Conservation (phyloP, 2,329 filamentous ascomycete species). For the Penicillium sp. region DNA sequence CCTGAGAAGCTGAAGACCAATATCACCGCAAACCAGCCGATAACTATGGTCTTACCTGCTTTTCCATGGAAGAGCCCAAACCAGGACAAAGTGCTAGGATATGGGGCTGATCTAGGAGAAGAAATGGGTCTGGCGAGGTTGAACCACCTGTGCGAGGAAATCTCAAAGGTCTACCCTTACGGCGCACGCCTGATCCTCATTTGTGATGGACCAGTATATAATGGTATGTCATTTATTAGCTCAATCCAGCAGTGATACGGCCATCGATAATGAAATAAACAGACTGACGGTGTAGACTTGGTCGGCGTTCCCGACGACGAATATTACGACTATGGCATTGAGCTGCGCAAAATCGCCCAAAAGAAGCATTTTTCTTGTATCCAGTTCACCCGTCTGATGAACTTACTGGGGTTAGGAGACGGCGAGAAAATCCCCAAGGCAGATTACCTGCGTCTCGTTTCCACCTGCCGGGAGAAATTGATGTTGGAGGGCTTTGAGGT, state of each 20-base stretch:
- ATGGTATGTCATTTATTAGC: background rate
- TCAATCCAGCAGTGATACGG: background rate
- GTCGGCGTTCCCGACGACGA: conserved; percentile 7
- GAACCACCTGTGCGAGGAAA: conserved; percentile 11
- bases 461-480: conserved; percentile 6
- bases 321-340: conserved; percentile 11
- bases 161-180: conserved; percentile 11
- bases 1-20: conserved; percentile 5
- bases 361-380: conserved; percentile 8
- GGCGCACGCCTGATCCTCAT: conserved; percentile 9
- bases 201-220: conserved; percentile 10
- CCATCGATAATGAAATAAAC: background rate
- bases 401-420: conserved; percentile 1
- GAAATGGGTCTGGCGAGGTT: conserved; percentile 8
- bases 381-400: conserved; percentile 2
- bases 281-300: conserved; percentile 7
- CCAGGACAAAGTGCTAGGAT: conserved; percentile 5
- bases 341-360: conserved; percentile 6
- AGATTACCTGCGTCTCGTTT: conserved; percentile 7
- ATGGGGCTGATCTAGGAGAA: conserved; percentile 7
- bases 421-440: conserved; percentile 5
- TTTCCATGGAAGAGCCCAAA: conserved; percentile 13
- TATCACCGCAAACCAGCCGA: conserved; percentile 3
- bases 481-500: conserved; percentile 11
- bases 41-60: conserved; percentile 11